Base-by-base conservation (phyloP, 169 alveolate genomes). In the Eimeria brunetti region DNA sequence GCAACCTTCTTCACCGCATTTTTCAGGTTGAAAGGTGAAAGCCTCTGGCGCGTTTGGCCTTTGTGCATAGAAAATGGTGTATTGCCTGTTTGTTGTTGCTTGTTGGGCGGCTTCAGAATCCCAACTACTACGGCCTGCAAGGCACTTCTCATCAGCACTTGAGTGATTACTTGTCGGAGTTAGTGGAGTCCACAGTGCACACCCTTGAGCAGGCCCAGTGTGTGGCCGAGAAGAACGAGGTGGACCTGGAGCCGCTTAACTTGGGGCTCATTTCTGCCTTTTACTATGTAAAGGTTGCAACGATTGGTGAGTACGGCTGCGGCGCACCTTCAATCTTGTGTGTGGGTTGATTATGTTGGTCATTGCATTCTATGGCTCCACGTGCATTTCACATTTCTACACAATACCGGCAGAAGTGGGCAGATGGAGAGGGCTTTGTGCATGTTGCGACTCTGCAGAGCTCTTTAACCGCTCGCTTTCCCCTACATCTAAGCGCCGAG, bases 81-180 rank as follows among this genome's bases (percentile, higher is more conserved):
- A 60, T 30, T 30, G 78, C 22, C 11, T 20, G 67, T 38, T 51
- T 53, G 67, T n/a, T 41, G 86, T 73, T 41, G 20, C 44, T 33
- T 33, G n/a, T 64, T 16, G 71, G 33, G 53, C 58, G 89, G 89
- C 85, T 69, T 51, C 97, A 98, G 97, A 99, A 99, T 96, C 99
- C 99, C 2, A 99, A 99, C 96, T 99, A 99, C 98, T 99, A 99
- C 97, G 99, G 99, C 18, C 96, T 99, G 75, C 97, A 97, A 78
- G 99, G 99, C 8, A 98, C 98, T 24, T 97, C 99, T 0, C 99
- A 98, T 69, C 97, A 97, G 73, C 99, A 99, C 88, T 97, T 96
- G 44, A 88, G 96, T 76, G 99, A 99, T 92, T 99, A 98, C 97
- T 97, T 99, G 88, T 98, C 99, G 41, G 99, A 99, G 91, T 95